Base-by-base conservation (phyloP, 2,329 filamentous ascomycete species). In the Hypoxylon sp. region DNA sequence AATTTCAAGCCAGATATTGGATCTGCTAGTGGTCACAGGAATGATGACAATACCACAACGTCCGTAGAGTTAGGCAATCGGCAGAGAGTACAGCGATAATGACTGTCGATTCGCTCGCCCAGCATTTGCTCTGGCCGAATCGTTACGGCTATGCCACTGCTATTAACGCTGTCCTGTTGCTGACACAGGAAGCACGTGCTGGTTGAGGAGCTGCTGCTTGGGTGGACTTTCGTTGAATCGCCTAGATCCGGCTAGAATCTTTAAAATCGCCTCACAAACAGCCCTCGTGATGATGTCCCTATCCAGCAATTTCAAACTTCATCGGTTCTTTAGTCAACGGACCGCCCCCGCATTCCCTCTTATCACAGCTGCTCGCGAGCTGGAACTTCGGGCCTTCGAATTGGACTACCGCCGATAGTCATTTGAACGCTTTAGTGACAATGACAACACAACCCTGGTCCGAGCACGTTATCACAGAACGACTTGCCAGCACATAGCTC, bases 341-440 rank as follows among this genome's bases (percentile, higher is more conserved):
- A 66, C 48, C 60, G 63, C 59, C 66, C 69, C 70, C 67, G 65
- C 63, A 60, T 68, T 60, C 54, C 53, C 44, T 62, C 53, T 39
- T 60, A 57, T 62, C 42, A 66, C 59, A 50, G 48, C 62, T 54
- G 26, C 42, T 59, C 39, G 48, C 63, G 22, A 59, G 42, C 44
- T 59, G 33, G 31, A 55, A 48, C 42, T 67, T 51, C 53, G 58
- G 63, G 53, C 47, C 62, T 44, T 64, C 58, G 39, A 64, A 33
- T 48, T 60, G 26, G 60, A 59, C 60, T 39, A 50, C 37, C 37
- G 61, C 31, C 17, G 39, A 29, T 35, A 67, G 69, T 71, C 69
- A 71, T 66, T 71, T 71, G 69, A 47, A 67, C 69, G 53, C 64
- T 71, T 67, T 70, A 63, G 61, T 59, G 35, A 71, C 60, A 59